Evolutionary conservation across 140 eudicot species (phyloP), one percentile per base, ranked within the genome.

Genomic region (Flaveria floridana): DNA sequence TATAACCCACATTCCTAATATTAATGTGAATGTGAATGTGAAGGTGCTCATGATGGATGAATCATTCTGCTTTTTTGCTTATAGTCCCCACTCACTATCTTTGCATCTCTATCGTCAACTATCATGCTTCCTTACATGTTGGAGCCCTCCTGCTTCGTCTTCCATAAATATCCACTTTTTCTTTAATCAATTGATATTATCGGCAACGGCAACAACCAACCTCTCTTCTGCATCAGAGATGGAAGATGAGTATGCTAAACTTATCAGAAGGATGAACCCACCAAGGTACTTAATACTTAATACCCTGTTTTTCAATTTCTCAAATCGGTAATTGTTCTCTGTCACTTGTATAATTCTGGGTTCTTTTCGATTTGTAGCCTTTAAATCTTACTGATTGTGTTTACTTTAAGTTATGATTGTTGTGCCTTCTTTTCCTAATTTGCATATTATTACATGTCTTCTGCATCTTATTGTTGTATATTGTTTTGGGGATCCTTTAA

Each of bases 191-290:
- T 2, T 69, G 8, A n/a, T 13, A 16, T 16, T 51, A 58, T 11
- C 34, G 5, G 9, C 20, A 30, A 12, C 34, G 5, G 9, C 20
- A 30, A 12, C 1, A 3, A 30, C 6, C 25, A 58, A 44, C 53
- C 51, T 58, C 21, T 11, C 1, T 64, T 16, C 5, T 34, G 23
- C 19, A 7, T 28, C 46, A 12, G 71, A 72, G 48, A 83, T 83
- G 88, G 73, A 75, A 26, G 79, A 75, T 56, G 97, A 87, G 61
- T 88, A 82, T 71, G 95, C 87, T 13, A 90, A 90, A 78, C 89
- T 90, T 46, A 78, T 90, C 74, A 84, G 88, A 74, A 84, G 97
- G 82, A 84, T 90, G 86, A 87, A 90, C 71, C 97, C 97, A 34
- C 97, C 97, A 62, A 87, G 96, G 96, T 86, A 69, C 15, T 10